Base-by-base conservation (phyloP, 2,329 filamentous ascomycete genomes). In the Alternaria solani region DNA sequence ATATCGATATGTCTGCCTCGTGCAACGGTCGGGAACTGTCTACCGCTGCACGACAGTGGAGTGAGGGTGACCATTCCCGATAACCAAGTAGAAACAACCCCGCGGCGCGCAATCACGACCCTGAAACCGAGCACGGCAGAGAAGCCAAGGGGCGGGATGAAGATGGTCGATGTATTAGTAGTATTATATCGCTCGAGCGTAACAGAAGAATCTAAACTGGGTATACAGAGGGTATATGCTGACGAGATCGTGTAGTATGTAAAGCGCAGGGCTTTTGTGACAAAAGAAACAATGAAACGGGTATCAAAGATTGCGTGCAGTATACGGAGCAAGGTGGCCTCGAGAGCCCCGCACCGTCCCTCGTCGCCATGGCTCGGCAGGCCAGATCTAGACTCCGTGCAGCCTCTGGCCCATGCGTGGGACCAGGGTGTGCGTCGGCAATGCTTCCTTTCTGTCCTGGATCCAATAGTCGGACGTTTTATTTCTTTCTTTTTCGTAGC, bases 41-140 rank as follows among this genome's bases (percentile, higher is more conserved):
- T 57, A 51, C 62, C 54, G 62, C 54, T 39, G 41, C 51, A 34
- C 36, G 34, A 54, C 18, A 51, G 55, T 49, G 48, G 53, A 39
- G 20, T 30, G 51, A 58, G 59, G 62, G 61, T 57, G 56, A 65
- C 42, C 56, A 53, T 61, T 68, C 42, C 62, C 62, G 60, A 57
- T 32, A 23, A 20, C 41, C 34, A 28, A 54, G 51, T 23, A 26
- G 18, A 51, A 9, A 11, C 12, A 47, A 48, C 44, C 53, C 61
- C 52, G 55, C 55, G 53, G 57, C 53, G 30, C 52, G 38, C 30
- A 26, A n/a, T 42, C 41, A 34, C 20, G 7, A 49, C 20, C 6
- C 28, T 14, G 32, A 16, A 7, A 23, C n/a, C n/a, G 53, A n/a
- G 12, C 3, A 23, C 20, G 26, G 1, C 14, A 49, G 8, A 49